A percentile compares a stretch with the other conserved stretches of the same genome.
These are phyloP conservation scores for Aspergillus sparsus DNA, from an alignment of 495 filamentous ascomycete genomes.

Conservation along the genomic window DNA sequence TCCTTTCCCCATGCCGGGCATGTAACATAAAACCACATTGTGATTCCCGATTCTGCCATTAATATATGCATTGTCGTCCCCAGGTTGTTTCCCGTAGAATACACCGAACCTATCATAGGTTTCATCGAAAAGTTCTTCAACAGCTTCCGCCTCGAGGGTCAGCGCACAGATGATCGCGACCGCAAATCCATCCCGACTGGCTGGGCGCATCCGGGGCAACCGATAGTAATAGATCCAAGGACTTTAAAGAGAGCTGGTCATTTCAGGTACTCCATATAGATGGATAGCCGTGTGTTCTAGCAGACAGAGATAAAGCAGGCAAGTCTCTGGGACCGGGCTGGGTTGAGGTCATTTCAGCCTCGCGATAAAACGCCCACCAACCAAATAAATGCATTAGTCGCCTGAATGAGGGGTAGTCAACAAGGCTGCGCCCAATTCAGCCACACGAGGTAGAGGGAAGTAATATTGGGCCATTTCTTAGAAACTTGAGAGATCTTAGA, in stretches of 20 bases:
- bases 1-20: conserved; percentile 38
- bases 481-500: not conserved
- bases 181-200: conserved; percentile 24
- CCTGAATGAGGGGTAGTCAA: conserved; percentile 7
- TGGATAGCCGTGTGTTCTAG: not conserved
- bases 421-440: not conserved
- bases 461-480: not conserved
- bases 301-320: not conserved
- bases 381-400: conserved; percentile 6
- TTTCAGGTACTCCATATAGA: not conserved
- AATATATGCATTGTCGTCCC: conserved; percentile 29
- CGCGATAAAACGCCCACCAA: not conserved
- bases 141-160: conserved; percentile 32
- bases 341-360: not conserved
- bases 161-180: conserved; percentile 23
- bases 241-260: not conserved
- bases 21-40: conserved; percentile 38
- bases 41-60: conserved; percentile 38
- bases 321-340: not conserved
- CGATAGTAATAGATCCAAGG: conserved; percentile 1
- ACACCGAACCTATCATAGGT: conserved; percentile 21
- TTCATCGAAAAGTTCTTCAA: conserved; percentile 33
- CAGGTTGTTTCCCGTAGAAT: conserved; percentile 9
- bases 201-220: conserved; percentile 9
- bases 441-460: not conserved